These are phyloP conservation scores for Tolypocladium sp. DNA, from an alignment of 2,329 filamentous ascomycete genomes.

Conservation along the genomic window DNA sequence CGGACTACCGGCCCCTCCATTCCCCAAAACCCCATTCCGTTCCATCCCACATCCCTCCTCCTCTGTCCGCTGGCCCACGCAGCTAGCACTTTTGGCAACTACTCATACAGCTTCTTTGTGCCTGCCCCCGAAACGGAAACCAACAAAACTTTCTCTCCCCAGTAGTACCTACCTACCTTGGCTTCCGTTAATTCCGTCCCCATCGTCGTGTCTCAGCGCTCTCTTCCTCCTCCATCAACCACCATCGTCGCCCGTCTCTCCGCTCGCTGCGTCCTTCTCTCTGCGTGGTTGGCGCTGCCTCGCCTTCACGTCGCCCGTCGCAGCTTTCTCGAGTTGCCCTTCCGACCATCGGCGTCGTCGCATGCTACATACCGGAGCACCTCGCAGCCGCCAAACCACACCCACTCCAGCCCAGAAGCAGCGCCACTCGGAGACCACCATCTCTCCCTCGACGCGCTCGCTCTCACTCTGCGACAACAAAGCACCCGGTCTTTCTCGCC, in stretches of 20 bases:
- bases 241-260: not conserved
- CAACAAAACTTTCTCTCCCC: not conserved
- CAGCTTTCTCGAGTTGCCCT: not conserved
- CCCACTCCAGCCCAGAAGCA: not conserved
- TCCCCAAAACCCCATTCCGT: not conserved
- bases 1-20: not conserved
- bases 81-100: not conserved
- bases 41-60: not conserved
- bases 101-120: not conserved
- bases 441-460: not conserved
- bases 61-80: not conserved
- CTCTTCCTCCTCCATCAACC: not conserved
- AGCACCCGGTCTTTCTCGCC: not conserved
- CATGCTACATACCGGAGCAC: not conserved
- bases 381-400: not conserved
- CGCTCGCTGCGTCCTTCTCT: not conserved
- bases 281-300: not conserved
- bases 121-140: not conserved
- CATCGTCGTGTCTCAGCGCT: not conserved
- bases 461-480: not conserved
- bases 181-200: not conserved
- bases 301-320: not conserved
- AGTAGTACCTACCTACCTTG: not conserved
- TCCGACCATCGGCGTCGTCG: not conserved
- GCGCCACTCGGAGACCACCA: not conserved